These are phyloP conservation scores for Gamsiella multidivaricata DNA, from an alignment of 192 early-diverging fungal species.

Conservation along the genomic window DNA sequence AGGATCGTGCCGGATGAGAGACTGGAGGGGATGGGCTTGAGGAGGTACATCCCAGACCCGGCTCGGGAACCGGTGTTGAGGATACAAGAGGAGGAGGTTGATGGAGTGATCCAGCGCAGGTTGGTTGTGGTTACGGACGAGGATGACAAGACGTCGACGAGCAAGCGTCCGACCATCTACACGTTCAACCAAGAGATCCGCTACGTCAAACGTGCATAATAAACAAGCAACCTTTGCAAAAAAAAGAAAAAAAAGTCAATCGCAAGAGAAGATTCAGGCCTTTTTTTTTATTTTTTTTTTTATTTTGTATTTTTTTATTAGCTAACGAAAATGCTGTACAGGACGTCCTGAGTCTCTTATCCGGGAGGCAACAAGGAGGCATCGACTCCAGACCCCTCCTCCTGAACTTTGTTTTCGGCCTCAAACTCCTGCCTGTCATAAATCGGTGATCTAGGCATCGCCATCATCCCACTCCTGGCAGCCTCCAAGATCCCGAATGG, in stretches of 20 bases:
- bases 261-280: too few species aligned
- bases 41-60: not conserved
- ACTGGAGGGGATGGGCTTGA: not conserved
- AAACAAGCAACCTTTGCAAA: too few species aligned
- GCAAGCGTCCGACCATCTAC: not conserved
- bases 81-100: slow-evolving; percentile 1
- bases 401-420: slow-evolving; percentile 68
- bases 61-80: not conserved
- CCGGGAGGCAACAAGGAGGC: slow-evolving; percentile 92
- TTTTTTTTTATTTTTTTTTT: too few species aligned
- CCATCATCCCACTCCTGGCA: slow-evolving; percentile 93
- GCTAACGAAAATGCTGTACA: too few species aligned
- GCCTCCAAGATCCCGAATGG: slow-evolving; percentile 97
- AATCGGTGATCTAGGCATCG: slow-evolving; percentile 91
- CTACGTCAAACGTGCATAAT: too few species aligned
- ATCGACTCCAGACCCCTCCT: slow-evolving; percentile 75
- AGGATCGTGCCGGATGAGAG: not conserved
- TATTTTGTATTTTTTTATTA: too few species aligned
- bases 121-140: not conserved
- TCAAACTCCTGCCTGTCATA: slow-evolving; percentile 77
- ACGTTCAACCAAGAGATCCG: not conserved
- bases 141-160: too few species aligned
- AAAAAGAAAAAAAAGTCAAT: too few species aligned
- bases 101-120: slow-evolving; percentile 4
- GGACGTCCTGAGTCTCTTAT: too few species aligned